Evolutionary conservation across 805 yeast genomes (phyloP), one percentile per base, ranked within the genome.

Genomic region (Saturnispora dispora): DNA sequence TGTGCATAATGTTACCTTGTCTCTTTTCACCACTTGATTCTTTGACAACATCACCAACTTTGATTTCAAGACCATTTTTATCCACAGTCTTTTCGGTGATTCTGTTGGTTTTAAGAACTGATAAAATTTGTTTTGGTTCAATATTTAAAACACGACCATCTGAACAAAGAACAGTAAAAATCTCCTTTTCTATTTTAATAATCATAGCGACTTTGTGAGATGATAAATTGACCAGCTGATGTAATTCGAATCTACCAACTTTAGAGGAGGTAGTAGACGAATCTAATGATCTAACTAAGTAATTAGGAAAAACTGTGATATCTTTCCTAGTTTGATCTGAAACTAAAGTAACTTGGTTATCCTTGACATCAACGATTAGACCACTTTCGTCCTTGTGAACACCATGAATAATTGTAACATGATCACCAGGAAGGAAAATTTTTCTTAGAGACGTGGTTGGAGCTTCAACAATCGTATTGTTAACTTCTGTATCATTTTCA

Each of bases 311-410:
- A 4, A 93, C 96, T 17, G 95, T 85, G 40, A 93, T 79, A 66
- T 93, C 98, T 59, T 84, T 82, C 60, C 80, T 81, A 1, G 96
- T 83, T 68, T 89, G 89, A 64, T 93, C 96, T 46, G 95, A 84
- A 58, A 93, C 79, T 57, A 93, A 76, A 0, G 95, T 87, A 25
- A 90, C 97, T 54, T 88, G 87, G 63, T 90, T 96, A 47, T 83
- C 86, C 49, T 79, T 78, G 23, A 88, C 79, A 58, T 81, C 77
- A 41, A 93, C 89, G 47, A 93, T 96, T 71, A 93, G 76, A 71
- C 99, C 99, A 35, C 96, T 88, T 63, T 90, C 96, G 62, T 91
- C 96, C 49, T 81, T 74, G 66, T 88, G 95, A 62, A 86, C 88
- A 64, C 99, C 99, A 63, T 83, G 87, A 37, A 86, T 78, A 32